phyloP scores from a whole-genome alignment of 2,329 filamentous ascomycete genomes.

The Tolypocladium sp. region DNA sequence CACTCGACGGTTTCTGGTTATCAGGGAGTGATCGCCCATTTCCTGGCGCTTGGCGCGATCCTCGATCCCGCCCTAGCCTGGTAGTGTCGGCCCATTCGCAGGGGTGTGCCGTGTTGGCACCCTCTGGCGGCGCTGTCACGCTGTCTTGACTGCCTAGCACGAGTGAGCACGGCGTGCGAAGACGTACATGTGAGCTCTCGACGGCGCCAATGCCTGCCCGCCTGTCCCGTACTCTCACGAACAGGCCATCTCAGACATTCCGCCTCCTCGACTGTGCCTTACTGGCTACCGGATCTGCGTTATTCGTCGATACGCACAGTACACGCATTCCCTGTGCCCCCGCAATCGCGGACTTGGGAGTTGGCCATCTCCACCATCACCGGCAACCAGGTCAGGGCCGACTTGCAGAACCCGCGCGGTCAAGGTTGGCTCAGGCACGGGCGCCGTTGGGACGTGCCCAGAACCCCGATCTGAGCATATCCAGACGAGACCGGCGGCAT shows the following conservation, averaged over 20 bases:
- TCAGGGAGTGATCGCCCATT: slow-evolving; percentile 4
- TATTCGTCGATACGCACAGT: neutral
- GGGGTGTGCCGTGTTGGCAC: neutral
- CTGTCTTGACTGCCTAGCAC: slow-evolving; percentile 1
- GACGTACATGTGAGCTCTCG: neutral
- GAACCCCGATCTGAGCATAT: slow-evolving; percentile 3
- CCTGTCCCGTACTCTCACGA: neutral
- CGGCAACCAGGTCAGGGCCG: slow-evolving; percentile 3
- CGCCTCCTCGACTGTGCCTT: neutral
- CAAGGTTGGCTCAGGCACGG: neutral
- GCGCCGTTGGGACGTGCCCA: slow-evolving; percentile 3
- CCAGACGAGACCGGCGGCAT: slow-evolving; percentile 1
- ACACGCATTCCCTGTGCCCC: neutral
- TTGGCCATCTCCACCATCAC: neutral
- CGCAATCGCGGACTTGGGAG: neutral
- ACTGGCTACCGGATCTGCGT: neutral
- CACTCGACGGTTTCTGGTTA: slow-evolving; percentile 1
- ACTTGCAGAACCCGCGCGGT: neutral
- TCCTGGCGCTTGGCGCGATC: slow-evolving; percentile 7
- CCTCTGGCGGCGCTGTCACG: neutral
- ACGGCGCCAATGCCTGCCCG: neutral
- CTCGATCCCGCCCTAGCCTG: slow-evolving; percentile 4
- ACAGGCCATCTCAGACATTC: slow-evolving; percentile 1
- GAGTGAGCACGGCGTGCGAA: neutral
- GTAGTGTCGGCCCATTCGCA: slow-evolving; percentile 2